Base-by-base conservation (phyloP, 805 yeast species). In the Teunomyces lycoperdinae region DNA sequence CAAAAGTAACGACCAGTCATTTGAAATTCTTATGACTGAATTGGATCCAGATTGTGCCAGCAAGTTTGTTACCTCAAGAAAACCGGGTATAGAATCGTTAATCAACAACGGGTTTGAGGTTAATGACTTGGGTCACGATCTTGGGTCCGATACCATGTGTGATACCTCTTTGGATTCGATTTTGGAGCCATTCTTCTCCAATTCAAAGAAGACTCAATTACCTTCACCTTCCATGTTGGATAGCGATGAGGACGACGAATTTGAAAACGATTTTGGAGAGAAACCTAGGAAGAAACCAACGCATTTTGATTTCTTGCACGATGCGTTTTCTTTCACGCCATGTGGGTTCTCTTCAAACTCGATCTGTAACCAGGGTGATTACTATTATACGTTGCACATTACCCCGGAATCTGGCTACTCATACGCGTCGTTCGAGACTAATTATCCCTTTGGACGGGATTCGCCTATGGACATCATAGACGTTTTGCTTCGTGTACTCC, bases 351-450 rank as follows among this genome's bases (percentile, higher is more conserved):
- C 97, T 2, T 88, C 97, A 40, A 92, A 92, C 66, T 84, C 95
- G 14, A 73, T 91, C 33, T 64, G 86, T 40, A 79, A 75, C 36
- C 50, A 54, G 16, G 73, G 66, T 8, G 68, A 67, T 16, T 76
- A 78, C 56, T 81, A 81, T 60, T 87, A 86, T 62, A 92, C 97
- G 7, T 74, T 91, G 49, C 98, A 94, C 63, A 87, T 94, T 36
- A 94, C 99, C 0, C 98, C 98, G 0, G 98, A 94, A 63, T 64
- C 74, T 17, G 96, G 92, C 32, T 92, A 95, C 89, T 89, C 97
- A 4, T 92, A 92, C 67, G 98, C 98, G 4, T 87, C 96, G 8
- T 94, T 94, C 66, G 98, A 94, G 64, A 83, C 97, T 16, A 92
- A 89, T 64, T 88, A 83, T 35, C 84, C 86, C 6, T 73, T 73